Evolutionary conservation across 2,329 filamentous ascomycete species (phyloP).

Genomic region (Blastomyces silverae): DNA sequence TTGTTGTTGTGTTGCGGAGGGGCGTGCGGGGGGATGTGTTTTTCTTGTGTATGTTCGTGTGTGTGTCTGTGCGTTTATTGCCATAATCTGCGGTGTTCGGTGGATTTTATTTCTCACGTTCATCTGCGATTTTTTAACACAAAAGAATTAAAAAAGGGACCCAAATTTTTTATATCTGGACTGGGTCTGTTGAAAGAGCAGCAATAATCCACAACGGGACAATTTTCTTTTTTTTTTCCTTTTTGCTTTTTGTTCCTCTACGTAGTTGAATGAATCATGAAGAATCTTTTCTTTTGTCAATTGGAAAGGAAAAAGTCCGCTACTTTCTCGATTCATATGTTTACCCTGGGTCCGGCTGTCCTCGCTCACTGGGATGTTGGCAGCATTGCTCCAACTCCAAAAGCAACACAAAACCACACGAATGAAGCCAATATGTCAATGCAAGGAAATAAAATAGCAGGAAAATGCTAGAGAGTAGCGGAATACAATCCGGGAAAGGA

Average conservation of each 20-base stretch:
- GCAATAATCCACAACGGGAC: not conserved
- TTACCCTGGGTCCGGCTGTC: too few species aligned
- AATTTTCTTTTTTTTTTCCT: not conserved
- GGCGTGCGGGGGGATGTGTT: constrained; percentile 27
- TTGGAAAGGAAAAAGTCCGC: not conserved
- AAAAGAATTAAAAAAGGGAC: not conserved
- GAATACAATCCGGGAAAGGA: too few species aligned
- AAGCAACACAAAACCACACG: too few species aligned
- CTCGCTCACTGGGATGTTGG: too few species aligned
- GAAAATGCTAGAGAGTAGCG: too few species aligned
- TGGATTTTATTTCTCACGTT: constrained; percentile 27
- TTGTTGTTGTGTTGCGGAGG: constrained; percentile 27
- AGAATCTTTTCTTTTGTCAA: constrained; percentile 28
- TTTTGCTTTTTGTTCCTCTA: constrained; percentile 24
- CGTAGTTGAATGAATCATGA: constrained; percentile 41
- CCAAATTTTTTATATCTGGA: constrained; percentile 7
- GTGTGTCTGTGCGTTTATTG: constrained; percentile 32
- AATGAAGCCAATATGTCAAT: too few species aligned
- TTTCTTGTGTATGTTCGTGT: constrained; percentile 30
- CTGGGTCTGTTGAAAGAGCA: constrained; percentile 3
- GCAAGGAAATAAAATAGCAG: too few species aligned
- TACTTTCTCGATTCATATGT: too few species aligned
- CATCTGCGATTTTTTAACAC: constrained; percentile 5
- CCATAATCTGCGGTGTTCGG: constrained; percentile 12
- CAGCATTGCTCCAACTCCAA: too few species aligned